Conservation (phyloP, 345 rosid genomes). For the Bruguiera gymnorhiza region DNA sequence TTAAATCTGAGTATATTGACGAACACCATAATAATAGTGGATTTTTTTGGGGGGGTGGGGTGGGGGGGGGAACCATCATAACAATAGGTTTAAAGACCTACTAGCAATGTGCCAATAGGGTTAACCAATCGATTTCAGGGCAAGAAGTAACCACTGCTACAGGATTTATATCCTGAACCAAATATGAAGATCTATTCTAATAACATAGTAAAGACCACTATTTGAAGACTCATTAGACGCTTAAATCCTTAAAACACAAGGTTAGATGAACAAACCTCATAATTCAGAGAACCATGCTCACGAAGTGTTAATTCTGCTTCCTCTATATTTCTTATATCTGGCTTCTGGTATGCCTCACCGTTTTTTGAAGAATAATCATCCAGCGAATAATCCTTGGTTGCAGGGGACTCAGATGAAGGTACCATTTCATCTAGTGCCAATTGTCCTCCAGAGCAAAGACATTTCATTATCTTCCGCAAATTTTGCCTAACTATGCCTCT, state of each 20-base stretch:
- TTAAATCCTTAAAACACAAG: neutral
- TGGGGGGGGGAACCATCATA: too few species aligned
- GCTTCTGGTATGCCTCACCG: slow-evolving; percentile 40
- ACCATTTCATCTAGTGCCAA: slow-evolving; percentile 37
- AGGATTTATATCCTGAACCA: too few species aligned
- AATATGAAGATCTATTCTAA: too few species aligned
- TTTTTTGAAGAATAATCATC: slow-evolving; percentile 39
- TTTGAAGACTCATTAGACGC: neutral
- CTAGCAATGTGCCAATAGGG: slow-evolving; percentile 6
- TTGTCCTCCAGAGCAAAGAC: slow-evolving; percentile 57
- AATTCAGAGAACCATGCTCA: slow-evolving; percentile 67
- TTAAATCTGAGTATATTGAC: too few species aligned
- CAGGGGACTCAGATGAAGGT: slow-evolving; percentile 44
- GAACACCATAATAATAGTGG: too few species aligned
- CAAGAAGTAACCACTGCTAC: too few species aligned
- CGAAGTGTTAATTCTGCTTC: slow-evolving; percentile 83
- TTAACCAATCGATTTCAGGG: slow-evolving; percentile 12
- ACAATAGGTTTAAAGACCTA: too few species aligned
- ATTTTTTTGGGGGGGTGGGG: too few species aligned
- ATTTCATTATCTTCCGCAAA: slow-evolving; percentile 50
- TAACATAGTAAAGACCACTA: neutral
- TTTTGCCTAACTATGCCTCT: slow-evolving; percentile 25
- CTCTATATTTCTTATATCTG: slow-evolving; percentile 59
- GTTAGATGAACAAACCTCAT: slow-evolving; percentile 49
- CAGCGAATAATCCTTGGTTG: slow-evolving; percentile 33